Evolutionary conservation across 306 rosid genomes (phyloP), one percentile per base, ranked within the genome.

Genomic region (Quercus variabilis): DNA sequence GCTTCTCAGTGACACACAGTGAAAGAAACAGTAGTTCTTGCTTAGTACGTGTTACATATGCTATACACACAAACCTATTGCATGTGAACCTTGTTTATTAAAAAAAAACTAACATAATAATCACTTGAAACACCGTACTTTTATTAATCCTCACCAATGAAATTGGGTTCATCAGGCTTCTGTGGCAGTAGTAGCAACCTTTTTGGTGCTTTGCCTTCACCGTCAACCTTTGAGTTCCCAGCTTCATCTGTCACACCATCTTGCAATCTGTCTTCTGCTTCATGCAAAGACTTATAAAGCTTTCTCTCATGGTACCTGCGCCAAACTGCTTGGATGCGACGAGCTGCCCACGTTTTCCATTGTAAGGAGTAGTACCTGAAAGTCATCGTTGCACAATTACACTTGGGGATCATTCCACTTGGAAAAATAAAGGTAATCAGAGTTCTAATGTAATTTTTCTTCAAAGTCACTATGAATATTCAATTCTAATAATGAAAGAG

Each of bases 291-390:
- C 75, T 51, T 78, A 28, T 84, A 89, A 18, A 76, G 85, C 86
- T 91, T 92, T 81, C 79, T 88, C 77, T 83, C 89, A 23, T 73
- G 46, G 57, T 88, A 82, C 0, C 90, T 79, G 6, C 87, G 88
- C 98, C 98, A 92, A 0, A 89, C 94, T 49, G 86, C 89, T 86
- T 94, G 97, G 71, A 94, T 86, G 67, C 80, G 87, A 70, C 86
- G 75, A 6, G 94, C 90, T 0, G 88, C 95, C 98, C 98, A 92
- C 2, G 88, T 82, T 12, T 83, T 91, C 97, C 98, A 94, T 60
- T 88, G 97, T 55, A 57, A 85, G 4, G 98, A 94, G 92, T 89
- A 87, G 87, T 84, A 92, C 81, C 98, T 91, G 83, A 4, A 21
- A 76, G 63, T 14, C 46, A 55, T 33, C 6, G 1, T 20, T 55